These are phyloP conservation scores for Pseudocercospora musae DNA, from an alignment of 2,329 filamentous ascomycete species.

Conservation along the genomic window DNA sequence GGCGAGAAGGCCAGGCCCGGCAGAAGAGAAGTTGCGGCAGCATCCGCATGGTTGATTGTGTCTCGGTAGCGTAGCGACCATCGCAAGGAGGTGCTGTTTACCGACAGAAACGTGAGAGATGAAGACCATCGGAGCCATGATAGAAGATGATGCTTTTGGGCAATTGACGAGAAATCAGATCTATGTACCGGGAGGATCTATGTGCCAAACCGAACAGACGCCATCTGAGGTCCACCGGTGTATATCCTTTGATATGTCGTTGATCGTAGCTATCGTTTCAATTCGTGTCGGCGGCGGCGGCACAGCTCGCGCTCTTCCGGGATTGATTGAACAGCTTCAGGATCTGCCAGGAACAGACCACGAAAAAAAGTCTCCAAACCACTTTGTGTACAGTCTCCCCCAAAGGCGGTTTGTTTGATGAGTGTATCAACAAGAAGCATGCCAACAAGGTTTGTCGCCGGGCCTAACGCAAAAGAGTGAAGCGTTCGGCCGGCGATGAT, in stretches of 20 bases:
- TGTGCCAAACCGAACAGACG: neutral
- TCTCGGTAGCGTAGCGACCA: neutral
- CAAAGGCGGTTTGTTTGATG: neutral
- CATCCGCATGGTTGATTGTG: neutral
- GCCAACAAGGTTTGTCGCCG: constrained; percentile 13
- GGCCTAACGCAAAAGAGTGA: constrained; percentile 15
- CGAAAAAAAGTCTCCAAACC: constrained; percentile 10
- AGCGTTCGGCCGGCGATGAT: constrained; percentile 6
- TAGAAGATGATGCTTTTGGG: neutral
- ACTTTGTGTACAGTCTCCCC: neutral
- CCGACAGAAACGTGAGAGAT: neutral
- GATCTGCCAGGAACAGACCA: constrained; percentile 2
- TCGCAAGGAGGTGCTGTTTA: neutral
- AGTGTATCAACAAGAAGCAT: constrained; percentile 22
- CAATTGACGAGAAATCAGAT: neutral
- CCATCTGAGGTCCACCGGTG: neutral
- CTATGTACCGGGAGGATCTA: neutral
- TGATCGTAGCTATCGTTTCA: constrained; percentile 11
- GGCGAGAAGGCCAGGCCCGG: neutral
- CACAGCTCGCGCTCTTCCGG: constrained; percentile 15
- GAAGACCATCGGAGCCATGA: neutral
- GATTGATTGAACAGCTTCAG: constrained; percentile 10
- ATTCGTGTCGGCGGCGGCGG: constrained; percentile 17
- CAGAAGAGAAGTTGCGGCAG: neutral
- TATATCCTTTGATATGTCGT: neutral